Base-by-base conservation (phyloP, 768 basidiomycete species). In the Chalciporus piperatus region DNA sequence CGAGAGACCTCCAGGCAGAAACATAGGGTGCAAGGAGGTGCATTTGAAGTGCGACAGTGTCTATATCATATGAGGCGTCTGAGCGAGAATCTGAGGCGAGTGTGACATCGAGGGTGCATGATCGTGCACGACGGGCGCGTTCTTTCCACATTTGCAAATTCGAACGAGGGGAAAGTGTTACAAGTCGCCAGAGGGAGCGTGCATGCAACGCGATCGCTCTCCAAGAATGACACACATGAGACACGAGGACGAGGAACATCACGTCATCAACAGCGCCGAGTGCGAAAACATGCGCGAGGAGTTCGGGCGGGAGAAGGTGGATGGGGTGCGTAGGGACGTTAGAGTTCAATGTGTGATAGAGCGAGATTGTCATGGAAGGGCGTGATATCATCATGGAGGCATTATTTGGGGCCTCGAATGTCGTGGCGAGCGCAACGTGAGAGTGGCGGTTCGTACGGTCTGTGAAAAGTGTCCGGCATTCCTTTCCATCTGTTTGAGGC, bases 161-260 rank as follows among this genome's bases (percentile, higher is more conserved):
- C 14, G 63, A 68, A 39, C 76, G 63, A 6, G 77, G 72, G 54
- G 70, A 67, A 50, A 87, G 72, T 12, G 70, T 68, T 52, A 90
- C 75, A 55, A 75, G 75, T 51, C 83, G 73, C 88, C 88, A 90
- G 48, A 90, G 70, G 1, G 75, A 59, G 16, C 81, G 84, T 6
- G 84, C 82, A 42, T 75, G 77, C 25, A 86, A 70, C 14, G 83
- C 77, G 25, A 87, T 72, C 32, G 76, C 68, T 39, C 87, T 74
- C 85, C 87, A 90, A 30, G 69, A 62, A 41, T 76, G 72, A 65
- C 85, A 89, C 49, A 87, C 84, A 56, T 87, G 87, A 8, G 87
- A 88, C 44, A 87, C 74, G 40, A 71, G 68, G 54, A 88, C 57
- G 19, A 86, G 82, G 32, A 87, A 75, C 70, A 77, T 76, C 45